Evolutionary conservation across 2,329 filamentous ascomycete species (phyloP).

Genomic region (Teratosphaeriaceae sp.): DNA sequence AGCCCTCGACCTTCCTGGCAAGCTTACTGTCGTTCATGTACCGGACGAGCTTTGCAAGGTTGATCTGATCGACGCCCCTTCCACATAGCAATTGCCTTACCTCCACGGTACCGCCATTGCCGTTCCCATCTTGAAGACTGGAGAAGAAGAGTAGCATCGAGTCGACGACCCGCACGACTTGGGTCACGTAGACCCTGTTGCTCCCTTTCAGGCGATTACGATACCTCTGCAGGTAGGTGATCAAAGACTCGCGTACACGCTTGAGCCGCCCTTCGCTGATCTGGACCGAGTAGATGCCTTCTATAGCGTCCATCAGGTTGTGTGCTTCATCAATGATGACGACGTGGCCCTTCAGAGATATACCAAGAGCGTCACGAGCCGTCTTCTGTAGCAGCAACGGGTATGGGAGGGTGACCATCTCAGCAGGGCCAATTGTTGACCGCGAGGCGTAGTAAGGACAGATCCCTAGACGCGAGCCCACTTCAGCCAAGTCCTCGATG

Average conservation of each 20-base stretch:
- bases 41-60: conserved; percentile 77
- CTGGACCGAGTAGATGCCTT: conserved; percentile 75
- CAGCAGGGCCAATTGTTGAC: conserved; percentile 64
- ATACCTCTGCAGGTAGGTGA: conserved; percentile 78
- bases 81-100: conserved; percentile 66
- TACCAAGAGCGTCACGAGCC: conserved; percentile 77
- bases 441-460: conserved; percentile 97
- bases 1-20: conserved; percentile 90
- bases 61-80: conserved; percentile 92
- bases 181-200: conserved; percentile 85
- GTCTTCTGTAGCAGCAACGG: conserved; percentile 80
- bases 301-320: conserved; percentile 93
- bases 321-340: conserved; percentile 98
- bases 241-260: conserved; percentile 66
- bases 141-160: conserved; percentile 47
- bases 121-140: conserved; percentile 13
- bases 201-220: conserved; percentile 82
- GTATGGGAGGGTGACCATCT: conserved; percentile 88
- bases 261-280: conserved; percentile 68
- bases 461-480: conserved; percentile 72
- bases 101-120: conserved; percentile 61
- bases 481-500: conserved; percentile 78
- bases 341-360: conserved; percentile 79
- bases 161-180: conserved; percentile 76
- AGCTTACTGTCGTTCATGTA: conserved; percentile 91